These are phyloP conservation scores for Lactifluus subvellereus DNA, from an alignment of 768 basidiomycete species.

Conservation along the genomic window DNA sequence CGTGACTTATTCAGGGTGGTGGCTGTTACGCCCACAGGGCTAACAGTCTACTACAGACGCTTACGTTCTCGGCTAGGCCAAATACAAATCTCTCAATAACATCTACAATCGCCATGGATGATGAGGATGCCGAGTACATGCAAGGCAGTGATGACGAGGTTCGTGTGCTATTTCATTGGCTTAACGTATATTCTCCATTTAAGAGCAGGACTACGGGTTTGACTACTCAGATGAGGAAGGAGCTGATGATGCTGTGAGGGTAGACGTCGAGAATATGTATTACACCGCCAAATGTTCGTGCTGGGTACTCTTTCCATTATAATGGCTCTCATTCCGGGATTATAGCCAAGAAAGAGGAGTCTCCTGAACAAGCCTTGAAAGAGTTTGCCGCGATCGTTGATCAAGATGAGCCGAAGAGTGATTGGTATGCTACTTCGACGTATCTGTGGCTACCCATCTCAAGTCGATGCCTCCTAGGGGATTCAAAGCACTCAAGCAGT, in stretches of 20 bases:
- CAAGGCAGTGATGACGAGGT: slow-evolving; percentile 85
- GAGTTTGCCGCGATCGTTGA: slow-evolving; percentile 87
- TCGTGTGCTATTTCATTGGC: slow-evolving; percentile 17
- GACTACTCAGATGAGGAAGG: slow-evolving; percentile 93
- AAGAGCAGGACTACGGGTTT: slow-evolving; percentile 81
- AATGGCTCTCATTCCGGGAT: not conserved
- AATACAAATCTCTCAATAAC: not conserved
- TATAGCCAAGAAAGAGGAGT: slow-evolving; percentile 88
- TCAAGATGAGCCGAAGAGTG: slow-evolving; percentile 86
- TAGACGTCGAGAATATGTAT: slow-evolving; percentile 96
- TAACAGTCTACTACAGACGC: not conserved
- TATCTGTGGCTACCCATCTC: not conserved
- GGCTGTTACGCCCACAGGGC: not conserved
- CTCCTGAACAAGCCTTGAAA: slow-evolving; percentile 84
- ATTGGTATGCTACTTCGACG: slow-evolving; percentile 57
- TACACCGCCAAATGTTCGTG: slow-evolving; percentile 91
- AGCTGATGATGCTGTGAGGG: slow-evolving; percentile 70
- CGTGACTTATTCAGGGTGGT: slow-evolving; percentile 1
- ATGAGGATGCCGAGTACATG: slow-evolving; percentile 93
- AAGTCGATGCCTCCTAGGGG: slow-evolving; percentile 54
- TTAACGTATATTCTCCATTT: slow-evolving; percentile 15
- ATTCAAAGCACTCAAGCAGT: slow-evolving; percentile 97
- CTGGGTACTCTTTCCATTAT: not conserved
- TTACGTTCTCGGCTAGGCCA: not conserved
- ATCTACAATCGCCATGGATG: slow-evolving; percentile 56